These are phyloP conservation scores for Vitis vinifera DNA, from an alignment of 164 flowering plant species.

Conservation along the genomic window DNA sequence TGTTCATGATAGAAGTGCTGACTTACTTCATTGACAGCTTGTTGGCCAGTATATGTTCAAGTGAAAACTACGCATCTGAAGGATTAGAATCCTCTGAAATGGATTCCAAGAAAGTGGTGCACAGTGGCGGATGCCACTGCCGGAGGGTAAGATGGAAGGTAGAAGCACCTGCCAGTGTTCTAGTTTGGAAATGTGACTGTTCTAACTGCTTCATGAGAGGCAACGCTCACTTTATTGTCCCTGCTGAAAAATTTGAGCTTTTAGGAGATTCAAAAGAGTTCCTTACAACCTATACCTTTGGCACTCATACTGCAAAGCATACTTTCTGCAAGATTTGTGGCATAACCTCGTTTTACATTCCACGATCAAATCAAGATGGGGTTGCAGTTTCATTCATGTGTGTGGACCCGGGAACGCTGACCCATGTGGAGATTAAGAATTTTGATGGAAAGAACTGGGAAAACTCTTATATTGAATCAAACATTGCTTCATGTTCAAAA, in stretches of 20 bases:
- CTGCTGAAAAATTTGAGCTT: slow-evolving; percentile 57
- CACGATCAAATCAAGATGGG: slow-evolving; percentile 85
- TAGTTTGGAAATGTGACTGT: slow-evolving; percentile 85
- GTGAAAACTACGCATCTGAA: neutral
- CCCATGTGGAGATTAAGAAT: slow-evolving; percentile 61
- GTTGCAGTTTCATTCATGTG: slow-evolving; percentile 61
- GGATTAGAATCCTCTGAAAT: slow-evolving; percentile 14
- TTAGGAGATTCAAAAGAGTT: slow-evolving; percentile 55
- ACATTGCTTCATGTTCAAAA: slow-evolving; percentile 63
- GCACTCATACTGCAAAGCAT: slow-evolving; percentile 87
- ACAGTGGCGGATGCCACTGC: slow-evolving; percentile 93
- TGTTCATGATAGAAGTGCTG: too few relatives aligned
- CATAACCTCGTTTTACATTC: slow-evolving; percentile 81
- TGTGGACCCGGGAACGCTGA: slow-evolving; percentile 74
- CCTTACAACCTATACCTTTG: slow-evolving; percentile 83
- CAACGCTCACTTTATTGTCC: slow-evolving; percentile 76
- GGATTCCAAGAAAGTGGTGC: slow-evolving; percentile 37
- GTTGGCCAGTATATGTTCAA: too few relatives aligned
- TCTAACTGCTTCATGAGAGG: slow-evolving; percentile 80
- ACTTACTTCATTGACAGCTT: too few relatives aligned
- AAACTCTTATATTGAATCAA: slow-evolving; percentile 33
- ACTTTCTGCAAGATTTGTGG: slow-evolving; percentile 88
- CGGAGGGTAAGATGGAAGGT: slow-evolving; percentile 68
- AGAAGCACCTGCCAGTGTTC: slow-evolving; percentile 51
- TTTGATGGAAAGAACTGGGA: slow-evolving; percentile 88